Evolutionary conservation across 192 early-diverging fungal species (phyloP).

Genomic region (Spinellus fusiger): DNA sequence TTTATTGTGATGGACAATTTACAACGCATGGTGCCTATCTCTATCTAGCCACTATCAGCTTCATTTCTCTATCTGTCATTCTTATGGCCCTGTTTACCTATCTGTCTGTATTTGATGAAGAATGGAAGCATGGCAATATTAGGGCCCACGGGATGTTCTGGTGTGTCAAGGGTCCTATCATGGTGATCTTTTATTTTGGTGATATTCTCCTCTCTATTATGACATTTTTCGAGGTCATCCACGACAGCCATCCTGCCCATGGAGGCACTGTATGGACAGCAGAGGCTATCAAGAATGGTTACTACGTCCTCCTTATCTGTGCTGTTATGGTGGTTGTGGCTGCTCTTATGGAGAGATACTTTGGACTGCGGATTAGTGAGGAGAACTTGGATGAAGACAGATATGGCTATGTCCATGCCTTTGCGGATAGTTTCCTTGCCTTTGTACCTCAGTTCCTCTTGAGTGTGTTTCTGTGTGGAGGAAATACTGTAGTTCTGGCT

Average conservation of each 20-base stretch:
- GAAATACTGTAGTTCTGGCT: constrained; percentile 16
- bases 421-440: constrained; percentile 16
- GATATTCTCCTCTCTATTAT: constrained; percentile 15
- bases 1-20: constrained; percentile 23
- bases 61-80: constrained; percentile 25
- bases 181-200: constrained; percentile 28
- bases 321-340: constrained; percentile 17
- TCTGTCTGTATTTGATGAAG: constrained; percentile 19
- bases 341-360: constrained; percentile 19
- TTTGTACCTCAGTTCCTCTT: constrained; percentile 29
- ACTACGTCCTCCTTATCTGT: constrained; percentile 18
- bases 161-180: constrained; percentile 32
- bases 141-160: constrained; percentile 31
- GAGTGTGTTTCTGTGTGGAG: constrained; percentile 16
- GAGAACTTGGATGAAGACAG: constrained; percentile 5
- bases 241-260: constrained; percentile 2
- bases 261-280: constrained; percentile 15
- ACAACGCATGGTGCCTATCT: constrained; percentile 27
- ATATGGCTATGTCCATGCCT: constrained; percentile 7
- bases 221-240: constrained; percentile 9
- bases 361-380: constrained; percentile 10
- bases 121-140: constrained; percentile 15
- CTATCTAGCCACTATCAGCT: constrained; percentile 29
- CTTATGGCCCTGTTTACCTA: constrained; percentile 30
- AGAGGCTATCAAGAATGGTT: constrained; percentile 18